Base-by-base conservation (phyloP, 2,329 filamentous ascomycete species). In the Fusarium fracticaudum region DNA sequence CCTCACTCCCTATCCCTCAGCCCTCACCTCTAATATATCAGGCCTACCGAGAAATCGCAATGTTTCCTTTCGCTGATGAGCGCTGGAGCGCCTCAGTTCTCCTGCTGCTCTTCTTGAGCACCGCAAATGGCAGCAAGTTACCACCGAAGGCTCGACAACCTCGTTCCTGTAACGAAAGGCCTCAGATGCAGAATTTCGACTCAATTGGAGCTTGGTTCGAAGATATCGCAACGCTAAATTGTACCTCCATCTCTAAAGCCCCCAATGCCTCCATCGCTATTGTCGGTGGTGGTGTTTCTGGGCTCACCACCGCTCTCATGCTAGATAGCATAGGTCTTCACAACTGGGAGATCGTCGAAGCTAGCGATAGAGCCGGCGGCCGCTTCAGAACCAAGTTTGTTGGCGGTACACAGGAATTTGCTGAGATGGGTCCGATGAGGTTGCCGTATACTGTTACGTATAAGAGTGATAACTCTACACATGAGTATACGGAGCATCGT, bases 351-450 rank as follows among this genome's bases (percentile, higher is more conserved):
- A 91, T 93, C 63, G 84, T 91, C 24, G 91, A 93, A 79, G 88
- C 89, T 0, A 87, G 86, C 11, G 80, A 88, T 44, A 85, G 91
- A 13, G 85, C 92, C 20, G 91, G 91, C 22, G 91, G 91, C 8
- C 87, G 91, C 26, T 87, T 93, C 0, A 89, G 89, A 64, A 93
- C 91, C 5, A 86, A 86, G 62, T 92, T 92, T 62, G 85, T 93
- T 5, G 86, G 86, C 6, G 88, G 87, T 69, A 69, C 60, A 2
- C 48, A 61, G 6, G 60, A 69, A 17, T 72, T 60, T 38, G 57
- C 60, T 1, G 91, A 92, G 77, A 87, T 86, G 88, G 91, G 91
- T 0, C 89, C 90, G 0, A 92, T 92, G 90, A 84, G 90, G 5
- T 90, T 92, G 72, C 91, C 91, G 0, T 84, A 88, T 22, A 85